Percentiles rank a stretch among this genome's conserved stretches.
These are phyloP conservation scores for Clohesyomyces aquaticus DNA, from an alignment of 495 filamentous ascomycete genomes.

Conservation along the genomic window DNA sequence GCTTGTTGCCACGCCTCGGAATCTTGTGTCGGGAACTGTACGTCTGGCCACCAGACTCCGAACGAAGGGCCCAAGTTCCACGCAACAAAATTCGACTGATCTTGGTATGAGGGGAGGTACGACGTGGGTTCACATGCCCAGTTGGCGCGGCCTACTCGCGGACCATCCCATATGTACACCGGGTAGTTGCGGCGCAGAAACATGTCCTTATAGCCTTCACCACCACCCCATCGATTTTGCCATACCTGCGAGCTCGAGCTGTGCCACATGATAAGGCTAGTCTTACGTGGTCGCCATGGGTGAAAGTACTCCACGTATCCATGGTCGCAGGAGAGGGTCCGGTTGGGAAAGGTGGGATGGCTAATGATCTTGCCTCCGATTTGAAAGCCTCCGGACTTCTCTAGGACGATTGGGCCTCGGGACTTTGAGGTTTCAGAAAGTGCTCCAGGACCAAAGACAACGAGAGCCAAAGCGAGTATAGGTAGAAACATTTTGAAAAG, in stretches of 20 bases:
- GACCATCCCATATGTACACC: constrained; percentile 56
- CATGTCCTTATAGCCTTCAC: constrained; percentile 56
- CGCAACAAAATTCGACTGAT: constrained; percentile 51
- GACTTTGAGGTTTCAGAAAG: neutral
- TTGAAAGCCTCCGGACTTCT: constrained; percentile 26
- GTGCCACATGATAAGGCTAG: constrained; percentile 56
- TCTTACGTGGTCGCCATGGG: constrained; percentile 51
- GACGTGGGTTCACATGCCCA: constrained; percentile 49
- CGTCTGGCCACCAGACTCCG: constrained; percentile 50
- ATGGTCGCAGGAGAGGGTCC: constrained; percentile 54
- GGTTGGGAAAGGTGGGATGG: constrained; percentile 22
- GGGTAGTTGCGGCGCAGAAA: constrained; percentile 55
- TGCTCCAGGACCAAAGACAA: neutral
- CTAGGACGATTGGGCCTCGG: constrained; percentile 13
- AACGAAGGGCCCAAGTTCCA: constrained; percentile 54
- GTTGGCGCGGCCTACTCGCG: constrained; percentile 53
- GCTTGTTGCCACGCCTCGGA: constrained; percentile 51
- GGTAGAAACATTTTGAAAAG: too few species aligned
- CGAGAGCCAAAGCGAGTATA: too few species aligned
- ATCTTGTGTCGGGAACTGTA: constrained; percentile 50
- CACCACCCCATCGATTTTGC: constrained; percentile 56
- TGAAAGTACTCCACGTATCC: constrained; percentile 58
- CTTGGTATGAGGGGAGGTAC: constrained; percentile 49
- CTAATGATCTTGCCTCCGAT: constrained; percentile 30
- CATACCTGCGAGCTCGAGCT: constrained; percentile 53